phyloP scores from a whole-genome alignment of 305 asterid genomes.

The Solanum hybrid region DNA sequence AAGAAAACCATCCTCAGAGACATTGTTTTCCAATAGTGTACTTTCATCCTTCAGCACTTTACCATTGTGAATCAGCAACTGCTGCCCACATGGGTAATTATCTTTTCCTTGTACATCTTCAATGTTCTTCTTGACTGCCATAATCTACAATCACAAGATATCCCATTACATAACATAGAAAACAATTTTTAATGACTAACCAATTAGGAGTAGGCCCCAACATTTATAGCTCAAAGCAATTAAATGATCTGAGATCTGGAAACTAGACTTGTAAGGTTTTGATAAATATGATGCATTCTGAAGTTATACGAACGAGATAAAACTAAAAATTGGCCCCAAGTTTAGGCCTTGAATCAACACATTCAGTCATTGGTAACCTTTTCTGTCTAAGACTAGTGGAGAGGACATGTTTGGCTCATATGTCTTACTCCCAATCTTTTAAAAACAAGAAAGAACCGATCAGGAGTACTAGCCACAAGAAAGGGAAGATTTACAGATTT shows the following conservation, averaged over 20 bases:
- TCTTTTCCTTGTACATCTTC: slow-evolving; percentile 90
- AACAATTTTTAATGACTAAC: neutral
- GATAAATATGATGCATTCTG: neutral
- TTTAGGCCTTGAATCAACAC: neutral
- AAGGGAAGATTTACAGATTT: neutral
- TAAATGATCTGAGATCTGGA: neutral
- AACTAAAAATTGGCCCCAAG: neutral
- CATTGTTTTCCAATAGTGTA: slow-evolving; percentile 71
- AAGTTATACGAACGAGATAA: neutral
- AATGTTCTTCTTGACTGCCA: slow-evolving; percentile 85
- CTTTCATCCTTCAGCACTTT: slow-evolving; percentile 87
- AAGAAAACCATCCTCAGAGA: slow-evolving; percentile 90
- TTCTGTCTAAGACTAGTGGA: neutral
- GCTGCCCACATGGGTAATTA: slow-evolving; percentile 91
- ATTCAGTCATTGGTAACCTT: neutral
- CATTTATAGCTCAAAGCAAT: neutral
- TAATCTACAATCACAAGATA: slow-evolving; percentile 34
- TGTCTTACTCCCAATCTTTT: neutral
- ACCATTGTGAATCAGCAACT: slow-evolving; percentile 80
- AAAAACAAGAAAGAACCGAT: neutral
- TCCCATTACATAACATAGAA: slow-evolving; percentile 11
- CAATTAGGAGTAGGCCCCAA: neutral
- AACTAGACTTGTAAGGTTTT: neutral
- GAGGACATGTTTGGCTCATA: neutral
- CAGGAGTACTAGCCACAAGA: neutral